Base-by-base conservation (phyloP, 1,139 yeast genomes). In the Yueomyces sp. region DNA sequence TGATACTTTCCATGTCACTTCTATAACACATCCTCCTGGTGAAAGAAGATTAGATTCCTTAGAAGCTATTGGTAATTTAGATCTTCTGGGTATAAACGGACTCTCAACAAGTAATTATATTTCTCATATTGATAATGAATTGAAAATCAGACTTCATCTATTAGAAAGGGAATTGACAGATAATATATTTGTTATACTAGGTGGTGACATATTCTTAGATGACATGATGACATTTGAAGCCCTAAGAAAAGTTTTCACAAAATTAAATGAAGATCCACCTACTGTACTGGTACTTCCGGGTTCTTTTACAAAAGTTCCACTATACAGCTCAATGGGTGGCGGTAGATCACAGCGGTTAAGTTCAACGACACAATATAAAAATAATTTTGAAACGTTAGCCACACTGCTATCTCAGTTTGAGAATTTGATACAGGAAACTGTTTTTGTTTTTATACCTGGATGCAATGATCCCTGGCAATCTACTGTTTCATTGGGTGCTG, bases 381-480 rank as follows among this genome's bases (percentile, higher is more conserved):
- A 76, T 37, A 68, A 73, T 36, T 85, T 86, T 62, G 95, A 89
- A 52, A 67, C 75, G 8, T 66, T 91, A 26, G 87, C 95, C 0
- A 57, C 65, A 1, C 49, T 78, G 4, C 51, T 81, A 27, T 69
- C 73, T 25, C 65, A 68, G 36, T 76, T 64, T 51, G 78, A 80
- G 2, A 54, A 58, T 4, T 52, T 76, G 3, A 52, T 66, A 11
- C 55, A 65, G 9, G 60, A 65, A 31, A 68, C 76, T 6, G 74
- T 76, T 38, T 63, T 85, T 41, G 64, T 84, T 2, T 73, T 91
- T 47, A 68, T 89, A 1, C 96, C 97, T 0, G 97, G 98, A 0
- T 76, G 77, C 38, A 82, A 85, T 52, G 98, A 91, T 60, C 96
- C 96, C 0, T 91, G 97, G 97, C 79, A 79, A 39, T 77, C 93